Base-by-base conservation (phyloP, 192 early-diverging fungal species). In the Entomortierella chlamydospora region DNA sequence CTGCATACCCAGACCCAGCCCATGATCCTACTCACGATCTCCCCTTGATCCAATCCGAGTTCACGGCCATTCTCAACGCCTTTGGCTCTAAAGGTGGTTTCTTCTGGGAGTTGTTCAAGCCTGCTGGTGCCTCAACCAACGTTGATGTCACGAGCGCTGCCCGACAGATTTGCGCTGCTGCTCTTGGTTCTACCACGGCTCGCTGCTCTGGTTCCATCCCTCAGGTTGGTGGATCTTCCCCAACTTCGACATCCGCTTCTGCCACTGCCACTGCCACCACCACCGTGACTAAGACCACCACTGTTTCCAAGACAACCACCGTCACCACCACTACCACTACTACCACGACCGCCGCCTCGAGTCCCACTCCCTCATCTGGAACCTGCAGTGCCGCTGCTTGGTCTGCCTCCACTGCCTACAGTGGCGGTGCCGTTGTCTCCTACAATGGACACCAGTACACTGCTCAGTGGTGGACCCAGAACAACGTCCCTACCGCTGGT, bases 391-490 rank as follows among this genome's bases (percentile, higher is more conserved):
- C 64, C 28, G 54, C 82, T 45, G 73, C 80, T 51, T 87, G 61
- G 62, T 23, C 55, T 52, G 56, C 80, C 30, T 55, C 68, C 45
- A 42, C 50, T 13, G 62, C 42, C 28, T 87, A 87, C 70, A 58
- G 26, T 47, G 68, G 65, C 26, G 84, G 81, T 2, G 56, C 69
- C 34, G 57, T 63, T 4, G 86, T 87, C n/a, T 82, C 82, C 12
- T 82, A 83, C 64, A 76, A 85, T 61, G 84, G 85, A 33, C 82
- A 74, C 15, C 81, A 82, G 31, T 87, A 83, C 81, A 65, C 56
- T 28, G 72, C 83, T 42, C 76, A 80, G 55, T 87, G 84, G 82
- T 83, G 73, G 68, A 47, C 59, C 25, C 68, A 77, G 64, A 71
- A 49, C 50, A 72, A 73, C 50, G 55, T 77, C 28, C 55, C 77